Base-by-base conservation (phyloP, 345 rosid species). In the Rhizophora mangle region DNA sequence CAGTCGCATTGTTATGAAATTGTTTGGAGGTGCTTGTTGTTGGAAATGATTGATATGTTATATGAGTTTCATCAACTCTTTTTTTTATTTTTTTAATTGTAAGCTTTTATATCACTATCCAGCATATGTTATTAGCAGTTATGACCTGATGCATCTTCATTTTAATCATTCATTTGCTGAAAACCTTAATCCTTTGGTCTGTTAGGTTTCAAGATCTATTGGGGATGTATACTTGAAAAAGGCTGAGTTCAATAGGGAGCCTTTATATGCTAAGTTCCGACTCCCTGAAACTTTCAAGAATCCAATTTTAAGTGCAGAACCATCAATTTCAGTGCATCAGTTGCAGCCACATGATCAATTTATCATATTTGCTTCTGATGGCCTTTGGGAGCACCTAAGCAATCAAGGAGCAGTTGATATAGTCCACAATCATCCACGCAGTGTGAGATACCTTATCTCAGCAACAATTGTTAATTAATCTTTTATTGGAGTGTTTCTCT, bases 351-450 rank as follows among this genome's bases (percentile, higher is more conserved):
- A 82, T 0, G 97, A 91, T 79, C 82, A 78, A 66, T 91, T 91
- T 65, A 57, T 89, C 34, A 91, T 91, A 78, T 87, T 88, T 72
- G 95, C 97, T 16, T 91, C 97, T 51, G 95, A 89, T 79, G 95
- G 95, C 46, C 91, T 89, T 3, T 89, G 95, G 97, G 95, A 91
- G 72, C 95, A 87, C 78, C 74, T 91, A 73, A 86, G 79, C 72
- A 91, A 91, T 79, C 95, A 91, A 79, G 89, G 87, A 64, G 97
- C 97, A 31, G 97, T 91, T 37, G 83, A 89, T 65, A 81, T 91
- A 2, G 91, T 91, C 47, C 87, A 89, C 51, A 86, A 72, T 32
- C 86, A 87, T 80, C 83, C 85, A 18, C 85, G 78, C 71, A 85
- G 65, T 63, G 97, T 91, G 84, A 82, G 82, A 71, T 70, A 60